phyloP scores from a whole-genome alignment of 768 basidiomycete genomes.

The Boletus sp. region DNA sequence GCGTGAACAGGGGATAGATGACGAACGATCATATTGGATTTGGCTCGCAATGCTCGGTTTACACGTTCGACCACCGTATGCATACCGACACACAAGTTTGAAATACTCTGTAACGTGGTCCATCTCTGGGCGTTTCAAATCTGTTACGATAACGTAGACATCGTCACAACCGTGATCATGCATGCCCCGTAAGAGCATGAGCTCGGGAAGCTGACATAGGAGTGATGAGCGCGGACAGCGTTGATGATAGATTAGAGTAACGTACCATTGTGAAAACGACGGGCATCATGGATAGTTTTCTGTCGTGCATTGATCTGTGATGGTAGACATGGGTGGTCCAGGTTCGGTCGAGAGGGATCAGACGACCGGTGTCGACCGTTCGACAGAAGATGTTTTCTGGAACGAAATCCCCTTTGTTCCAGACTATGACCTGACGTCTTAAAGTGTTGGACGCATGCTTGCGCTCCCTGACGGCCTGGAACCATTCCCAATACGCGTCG shows the following conservation, averaged over 20 bases:
- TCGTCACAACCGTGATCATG: slow-evolving; percentile 79
- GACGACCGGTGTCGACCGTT: slow-evolving; percentile 72
- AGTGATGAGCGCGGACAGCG: background rate
- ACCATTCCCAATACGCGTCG: slow-evolving; percentile 78
- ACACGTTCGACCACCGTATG: slow-evolving; percentile 56
- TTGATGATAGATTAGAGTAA: background rate
- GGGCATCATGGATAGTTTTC: slow-evolving; percentile 73
- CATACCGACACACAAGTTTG: slow-evolving; percentile 65
- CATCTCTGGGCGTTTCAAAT: slow-evolving; percentile 78
- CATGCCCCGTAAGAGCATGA: slow-evolving; percentile 79
- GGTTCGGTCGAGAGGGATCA: slow-evolving; percentile 78
- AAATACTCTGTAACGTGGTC: slow-evolving; percentile 79
- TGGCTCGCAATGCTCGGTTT: slow-evolving; percentile 66
- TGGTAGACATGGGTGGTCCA: slow-evolving; percentile 83
- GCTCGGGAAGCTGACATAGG: slow-evolving; percentile 60
- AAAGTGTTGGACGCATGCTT: slow-evolving; percentile 53
- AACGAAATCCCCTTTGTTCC: slow-evolving; percentile 70
- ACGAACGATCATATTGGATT: slow-evolving; percentile 72
- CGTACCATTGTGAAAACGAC: slow-evolving; percentile 79
- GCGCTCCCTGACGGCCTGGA: slow-evolving; percentile 64
- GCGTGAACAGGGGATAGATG: slow-evolving; percentile 1
- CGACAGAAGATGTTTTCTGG: slow-evolving; percentile 80
- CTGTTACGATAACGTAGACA: slow-evolving; percentile 75
- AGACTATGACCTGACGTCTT: slow-evolving; percentile 48
- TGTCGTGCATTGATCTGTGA: slow-evolving; percentile 71